A percentile compares a stretch with the other conserved stretches of the same genome.
Conservation (phyloP, 176 grass and related monocot genomes). For the Ananas comosus region DNA sequence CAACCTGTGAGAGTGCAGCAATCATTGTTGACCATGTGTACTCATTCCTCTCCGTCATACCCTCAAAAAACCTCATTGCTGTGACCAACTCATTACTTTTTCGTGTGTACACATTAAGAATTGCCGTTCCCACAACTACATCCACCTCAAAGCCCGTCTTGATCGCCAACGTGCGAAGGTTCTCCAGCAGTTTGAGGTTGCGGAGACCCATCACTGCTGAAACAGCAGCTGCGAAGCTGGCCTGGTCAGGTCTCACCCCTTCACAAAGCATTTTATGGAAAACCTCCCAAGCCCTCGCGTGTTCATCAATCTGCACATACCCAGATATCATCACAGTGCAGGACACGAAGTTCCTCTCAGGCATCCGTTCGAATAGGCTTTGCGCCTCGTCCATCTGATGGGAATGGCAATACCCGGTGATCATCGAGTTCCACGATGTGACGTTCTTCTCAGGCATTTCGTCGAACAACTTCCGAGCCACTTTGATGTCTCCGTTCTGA, state of each 20-base stretch:
- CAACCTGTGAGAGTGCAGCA: slow-evolving; percentile 31
- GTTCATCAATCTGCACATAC: slow-evolving; percentile 40
- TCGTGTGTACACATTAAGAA: slow-evolving; percentile 51
- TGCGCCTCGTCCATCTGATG: slow-evolving; percentile 35
- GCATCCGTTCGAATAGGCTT: slow-evolving; percentile 38
- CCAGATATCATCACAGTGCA: slow-evolving; percentile 70
- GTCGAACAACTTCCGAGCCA: slow-evolving; percentile 42
- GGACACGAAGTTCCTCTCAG: slow-evolving; percentile 35
- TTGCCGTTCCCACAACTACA: slow-evolving; percentile 44
- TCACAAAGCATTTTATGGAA: slow-evolving; percentile 41
- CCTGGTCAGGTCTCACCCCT: slow-evolving; percentile 34
- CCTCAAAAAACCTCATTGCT: slow-evolving; percentile 44
- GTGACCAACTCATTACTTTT: slow-evolving; percentile 24
- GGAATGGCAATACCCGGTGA: slow-evolving; percentile 56
- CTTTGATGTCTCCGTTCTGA: slow-evolving; percentile 34
- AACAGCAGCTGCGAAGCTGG: slow-evolving; percentile 39
- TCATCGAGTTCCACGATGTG: slow-evolving; percentile 55
- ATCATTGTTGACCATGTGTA: slow-evolving; percentile 74
- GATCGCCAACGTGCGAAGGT: slow-evolving; percentile 26
- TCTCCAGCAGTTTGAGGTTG: slow-evolving; percentile 31
- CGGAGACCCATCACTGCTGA: slow-evolving; percentile 29
- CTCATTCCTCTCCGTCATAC: slow-evolving; percentile 50
- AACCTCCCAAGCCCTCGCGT: slow-evolving; percentile 35
- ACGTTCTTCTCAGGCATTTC: slow-evolving; percentile 38
- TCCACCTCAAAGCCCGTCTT: slow-evolving; percentile 49